Percentiles rank a stretch among this genome's conserved stretches.
Conservation (phyloP, 306 rosid genomes). For the Argentina anserina region DNA sequence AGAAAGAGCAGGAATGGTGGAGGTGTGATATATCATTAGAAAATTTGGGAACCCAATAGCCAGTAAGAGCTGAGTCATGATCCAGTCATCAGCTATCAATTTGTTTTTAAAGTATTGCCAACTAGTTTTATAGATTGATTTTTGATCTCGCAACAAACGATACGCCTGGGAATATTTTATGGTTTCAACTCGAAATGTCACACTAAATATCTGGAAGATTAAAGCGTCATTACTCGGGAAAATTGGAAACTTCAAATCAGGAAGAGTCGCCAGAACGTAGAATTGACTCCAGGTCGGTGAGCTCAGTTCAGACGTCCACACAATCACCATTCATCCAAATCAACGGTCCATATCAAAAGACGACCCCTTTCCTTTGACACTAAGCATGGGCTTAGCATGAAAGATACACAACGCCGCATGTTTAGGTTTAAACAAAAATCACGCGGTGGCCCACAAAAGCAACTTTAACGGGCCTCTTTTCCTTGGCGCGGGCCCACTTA, state of each 20-base stretch:
- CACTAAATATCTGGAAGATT: background rate
- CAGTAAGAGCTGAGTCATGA: background rate
- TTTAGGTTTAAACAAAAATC: background rate
- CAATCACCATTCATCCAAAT: background rate
- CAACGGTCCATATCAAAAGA: slow-evolving; percentile 10
- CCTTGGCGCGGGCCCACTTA: slow-evolving; percentile 3
- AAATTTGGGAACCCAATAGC: background rate
- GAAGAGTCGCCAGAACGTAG: background rate
- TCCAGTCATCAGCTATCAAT: background rate
- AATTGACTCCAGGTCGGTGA: slow-evolving; percentile 13
- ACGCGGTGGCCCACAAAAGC: background rate
- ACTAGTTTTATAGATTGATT: too few relatives aligned
- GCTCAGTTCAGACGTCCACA: background rate
- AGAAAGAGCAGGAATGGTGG: too few relatives aligned
- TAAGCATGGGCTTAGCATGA: background rate
- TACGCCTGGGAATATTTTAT: background rate
- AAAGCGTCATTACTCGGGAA: background rate
- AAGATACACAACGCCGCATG: background rate
- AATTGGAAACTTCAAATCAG: background rate
- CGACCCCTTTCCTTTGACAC: background rate
- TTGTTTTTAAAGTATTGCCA: too few relatives aligned
- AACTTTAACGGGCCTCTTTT: background rate
- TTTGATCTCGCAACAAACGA: slow-evolving; percentile 8
- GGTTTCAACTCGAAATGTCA: background rate
- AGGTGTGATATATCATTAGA: too few relatives aligned